Conservation (phyloP, 805 yeast genomes). For the Metschnikowia baotianmanensis region DNA sequence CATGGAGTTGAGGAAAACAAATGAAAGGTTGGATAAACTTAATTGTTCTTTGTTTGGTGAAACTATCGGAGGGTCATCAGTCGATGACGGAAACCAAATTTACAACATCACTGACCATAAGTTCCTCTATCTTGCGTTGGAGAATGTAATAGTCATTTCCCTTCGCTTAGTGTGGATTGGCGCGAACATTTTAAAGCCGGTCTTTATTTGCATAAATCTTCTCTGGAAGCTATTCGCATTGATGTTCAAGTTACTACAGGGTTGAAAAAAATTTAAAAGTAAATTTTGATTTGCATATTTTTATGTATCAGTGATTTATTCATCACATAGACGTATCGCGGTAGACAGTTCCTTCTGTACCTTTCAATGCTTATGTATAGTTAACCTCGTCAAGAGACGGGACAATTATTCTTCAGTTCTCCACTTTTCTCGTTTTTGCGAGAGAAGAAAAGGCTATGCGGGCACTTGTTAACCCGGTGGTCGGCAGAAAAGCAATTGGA, state of each 20-base stretch:
- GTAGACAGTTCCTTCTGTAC: too few relatives aligned
- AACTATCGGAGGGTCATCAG: slow-evolving; percentile 13
- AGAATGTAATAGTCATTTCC: slow-evolving; percentile 49
- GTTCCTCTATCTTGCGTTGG: slow-evolving; percentile 45
- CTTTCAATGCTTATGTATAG: too few relatives aligned
- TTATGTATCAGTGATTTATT: too few relatives aligned
- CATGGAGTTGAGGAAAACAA: slow-evolving; percentile 53
- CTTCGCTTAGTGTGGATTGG: slow-evolving; percentile 58
- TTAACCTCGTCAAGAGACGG: too few relatives aligned
- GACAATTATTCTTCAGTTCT: too few relatives aligned
- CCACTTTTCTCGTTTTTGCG: too few relatives aligned
- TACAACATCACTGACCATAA: slow-evolving; percentile 34
- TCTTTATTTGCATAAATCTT: slow-evolving; percentile 23
- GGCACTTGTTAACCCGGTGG: too few relatives aligned
- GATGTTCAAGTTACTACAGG: background rate
- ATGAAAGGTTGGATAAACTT: slow-evolving; percentile 47
- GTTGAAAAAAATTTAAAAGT: background rate
- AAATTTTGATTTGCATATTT: too few relatives aligned
- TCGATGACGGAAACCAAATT: slow-evolving; percentile 20
- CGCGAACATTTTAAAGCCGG: slow-evolving; percentile 45
- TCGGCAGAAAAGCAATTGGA: too few relatives aligned
- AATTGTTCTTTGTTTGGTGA: slow-evolving; percentile 33
- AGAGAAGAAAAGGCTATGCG: too few relatives aligned
- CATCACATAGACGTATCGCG: too few relatives aligned
- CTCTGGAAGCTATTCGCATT: slow-evolving; percentile 9